Base-by-base conservation (phyloP, 345 rosid species). In the Murraya paniculata region DNA sequence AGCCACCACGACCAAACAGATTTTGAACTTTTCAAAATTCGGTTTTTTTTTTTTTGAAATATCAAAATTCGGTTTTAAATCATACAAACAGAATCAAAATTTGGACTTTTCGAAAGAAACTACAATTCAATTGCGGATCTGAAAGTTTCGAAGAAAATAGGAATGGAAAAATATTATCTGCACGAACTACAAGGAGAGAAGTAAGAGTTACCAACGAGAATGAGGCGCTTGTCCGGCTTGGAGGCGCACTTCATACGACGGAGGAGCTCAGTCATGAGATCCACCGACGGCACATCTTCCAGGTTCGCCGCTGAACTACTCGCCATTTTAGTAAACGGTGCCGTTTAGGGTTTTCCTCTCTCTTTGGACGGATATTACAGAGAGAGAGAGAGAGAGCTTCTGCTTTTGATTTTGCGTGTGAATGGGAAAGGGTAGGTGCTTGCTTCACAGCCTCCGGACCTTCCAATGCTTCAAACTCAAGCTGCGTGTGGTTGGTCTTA, bases 221-320 rank as follows among this genome's bases (percentile, higher is more conserved):
- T 86, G 90, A 95, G 94, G 79, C 97, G 98, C 81, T 92, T 93
- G 79, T 95, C 97, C 50, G 99, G 96, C 60, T 91, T 92, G 79
- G 96, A 25, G 71, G 97, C 84, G 82, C 99, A 95, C 76, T 87
- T 91, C 94, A 95, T 83, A 73, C 99, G 98, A 72, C 96, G 99
- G 78, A 95, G 97, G 77, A 95, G 94, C 89, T 95, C 98, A 31
- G 85, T 83, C 96, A 90, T 92, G 82, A 95, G 96, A 87, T 91
- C 85, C 45, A 88, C 85, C 2, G 97, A 89, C 18, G 91, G 91
- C 53, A 93, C 89, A 79, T 95, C 97, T 84, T 95, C 99, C 86
- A 95, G 78, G 83, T 85, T 91, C 16, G 77, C 78, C 9, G 88
- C 73, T 9, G 88, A 78, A 79, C 71, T 76, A 60, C 71, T 82